Evolutionary conservation across 371 early-diverging fungal genomes (phyloP).

Genomic region (Mortierella polycephala): DNA sequence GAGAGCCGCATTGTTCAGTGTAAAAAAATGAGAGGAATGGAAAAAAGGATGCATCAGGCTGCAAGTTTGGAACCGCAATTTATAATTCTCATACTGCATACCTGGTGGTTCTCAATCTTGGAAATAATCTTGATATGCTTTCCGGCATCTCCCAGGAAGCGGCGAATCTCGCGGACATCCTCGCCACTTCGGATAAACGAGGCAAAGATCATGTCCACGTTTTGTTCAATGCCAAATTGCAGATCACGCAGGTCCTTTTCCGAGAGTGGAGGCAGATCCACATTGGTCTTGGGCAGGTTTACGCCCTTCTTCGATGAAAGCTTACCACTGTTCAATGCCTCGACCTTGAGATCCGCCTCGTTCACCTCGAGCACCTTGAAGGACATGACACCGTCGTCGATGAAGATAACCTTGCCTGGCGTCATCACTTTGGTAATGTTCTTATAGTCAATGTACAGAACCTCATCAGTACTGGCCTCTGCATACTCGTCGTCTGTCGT

Average conservation of each 20-base stretch:
- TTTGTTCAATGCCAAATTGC: slow-evolving; percentile 88
- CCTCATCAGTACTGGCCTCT: slow-evolving; percentile 71
- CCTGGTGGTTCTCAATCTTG: slow-evolving; percentile 93
- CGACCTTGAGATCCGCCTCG: slow-evolving; percentile 71
- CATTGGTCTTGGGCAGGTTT: slow-evolving; percentile 82
- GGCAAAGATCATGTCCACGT: slow-evolving; percentile 96
- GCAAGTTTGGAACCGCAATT: too few species aligned
- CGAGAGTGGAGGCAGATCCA: slow-evolving; percentile 90
- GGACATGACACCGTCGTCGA: slow-evolving; percentile 85
- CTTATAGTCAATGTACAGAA: slow-evolving; percentile 87
- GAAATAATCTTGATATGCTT: slow-evolving; percentile 90
- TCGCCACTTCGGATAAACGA: slow-evolving; percentile 93
- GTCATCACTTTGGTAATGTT: slow-evolving; percentile 82
- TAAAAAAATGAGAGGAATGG: too few species aligned
- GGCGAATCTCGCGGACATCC: slow-evolving; percentile 89
- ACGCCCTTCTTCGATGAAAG: slow-evolving; percentile 86
- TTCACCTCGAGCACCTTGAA: slow-evolving; percentile 76
- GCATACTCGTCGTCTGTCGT: slow-evolving; percentile 77
- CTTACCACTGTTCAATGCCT: slow-evolving; percentile 75
- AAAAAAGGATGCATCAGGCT: slow-evolving; percentile 56
- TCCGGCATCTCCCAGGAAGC: slow-evolving; percentile 78
- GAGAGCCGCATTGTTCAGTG: too few species aligned
- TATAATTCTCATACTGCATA: slow-evolving; percentile 1
- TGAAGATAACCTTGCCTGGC: slow-evolving; percentile 84
- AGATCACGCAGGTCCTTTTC: slow-evolving; percentile 93